Conservation (phyloP, 129 eudicot genomes). For the Oenanthe sinensis region DNA sequence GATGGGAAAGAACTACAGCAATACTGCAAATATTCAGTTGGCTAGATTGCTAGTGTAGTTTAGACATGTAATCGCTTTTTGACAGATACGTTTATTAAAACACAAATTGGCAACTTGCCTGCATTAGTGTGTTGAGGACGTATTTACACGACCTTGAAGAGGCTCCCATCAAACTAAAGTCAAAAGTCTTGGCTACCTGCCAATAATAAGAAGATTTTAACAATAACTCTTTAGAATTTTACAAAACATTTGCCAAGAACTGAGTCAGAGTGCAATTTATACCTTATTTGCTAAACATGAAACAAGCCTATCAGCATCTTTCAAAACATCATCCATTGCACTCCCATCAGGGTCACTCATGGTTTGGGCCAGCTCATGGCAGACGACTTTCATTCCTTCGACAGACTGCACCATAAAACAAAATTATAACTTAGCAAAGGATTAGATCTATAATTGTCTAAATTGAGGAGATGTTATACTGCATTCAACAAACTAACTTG, state of each 20-base stretch:
- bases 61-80: not conserved
- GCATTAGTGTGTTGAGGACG: conserved; percentile 95
- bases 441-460: not conserved
- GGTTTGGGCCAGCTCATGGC: conserved; percentile 77
- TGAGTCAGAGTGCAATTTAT: conserved; percentile 2
- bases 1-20: not conserved
- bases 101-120: conserved; percentile 29
- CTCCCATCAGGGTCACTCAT: conserved; percentile 74
- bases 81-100: not conserved
- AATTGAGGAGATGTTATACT: not conserved
- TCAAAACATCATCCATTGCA: conserved; percentile 66
- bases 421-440: not conserved
- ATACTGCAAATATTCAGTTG: not conserved
- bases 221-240: not conserved
- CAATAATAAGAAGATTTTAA: not conserved
- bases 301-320: conserved; percentile 95
- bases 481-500: not conserved
- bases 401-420: conserved; percentile 59
- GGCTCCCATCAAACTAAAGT: conserved; percentile 82
- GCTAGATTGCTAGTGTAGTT: not conserved
- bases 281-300: conserved; percentile 88
- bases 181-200: conserved; percentile 94
- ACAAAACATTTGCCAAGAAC: not conserved
- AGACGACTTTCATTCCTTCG: conserved; percentile 96
- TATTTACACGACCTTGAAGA: conserved; percentile 98